Evolutionary conservation across 305 asterid genomes (phyloP).

Genomic region (Caryopteris hybrid): DNA sequence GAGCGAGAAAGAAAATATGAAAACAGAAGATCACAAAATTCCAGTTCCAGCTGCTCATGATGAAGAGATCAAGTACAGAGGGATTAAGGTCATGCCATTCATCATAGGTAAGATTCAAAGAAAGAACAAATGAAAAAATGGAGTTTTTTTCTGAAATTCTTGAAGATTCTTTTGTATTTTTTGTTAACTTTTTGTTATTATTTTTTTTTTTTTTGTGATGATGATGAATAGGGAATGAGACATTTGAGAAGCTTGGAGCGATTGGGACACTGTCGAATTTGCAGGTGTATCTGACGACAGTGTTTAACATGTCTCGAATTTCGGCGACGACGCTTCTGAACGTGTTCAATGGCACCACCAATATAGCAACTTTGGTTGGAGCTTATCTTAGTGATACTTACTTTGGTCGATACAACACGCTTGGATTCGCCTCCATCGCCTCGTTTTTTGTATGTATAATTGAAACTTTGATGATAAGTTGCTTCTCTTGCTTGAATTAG

Average conservation of each 20-base stretch:
- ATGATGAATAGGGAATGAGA: slow-evolving; percentile 34
- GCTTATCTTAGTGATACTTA: slow-evolving; percentile 48
- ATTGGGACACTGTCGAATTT: slow-evolving; percentile 50
- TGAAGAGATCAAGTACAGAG: slow-evolving; percentile 26
- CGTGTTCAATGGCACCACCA: slow-evolving; percentile 50
- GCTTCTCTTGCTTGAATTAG: no score
- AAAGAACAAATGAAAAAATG: no score
- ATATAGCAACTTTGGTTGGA: slow-evolving; percentile 42
- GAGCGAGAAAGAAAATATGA: slow-evolving; percentile 6
- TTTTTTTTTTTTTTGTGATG: no score
- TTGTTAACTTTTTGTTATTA: no score
- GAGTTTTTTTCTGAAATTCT: no score
- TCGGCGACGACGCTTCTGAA: slow-evolving; percentile 44
- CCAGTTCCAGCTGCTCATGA: background rate
- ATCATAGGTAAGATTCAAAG: slow-evolving; percentile 24
- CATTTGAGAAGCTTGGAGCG: slow-evolving; percentile 56
- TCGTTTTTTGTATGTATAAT: slow-evolving; percentile 30
- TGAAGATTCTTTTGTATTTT: no score
- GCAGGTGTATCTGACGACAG: slow-evolving; percentile 43
- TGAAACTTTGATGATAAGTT: no score
- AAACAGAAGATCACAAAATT: background rate
- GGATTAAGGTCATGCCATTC: slow-evolving; percentile 34
- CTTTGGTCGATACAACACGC: slow-evolving; percentile 49
- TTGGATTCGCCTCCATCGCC: slow-evolving; percentile 43
- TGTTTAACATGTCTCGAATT: slow-evolving; percentile 48